Evolutionary conservation across 2,329 filamentous ascomycete genomes (phyloP).

Genomic region (Chaetomium olivaceum): DNA sequence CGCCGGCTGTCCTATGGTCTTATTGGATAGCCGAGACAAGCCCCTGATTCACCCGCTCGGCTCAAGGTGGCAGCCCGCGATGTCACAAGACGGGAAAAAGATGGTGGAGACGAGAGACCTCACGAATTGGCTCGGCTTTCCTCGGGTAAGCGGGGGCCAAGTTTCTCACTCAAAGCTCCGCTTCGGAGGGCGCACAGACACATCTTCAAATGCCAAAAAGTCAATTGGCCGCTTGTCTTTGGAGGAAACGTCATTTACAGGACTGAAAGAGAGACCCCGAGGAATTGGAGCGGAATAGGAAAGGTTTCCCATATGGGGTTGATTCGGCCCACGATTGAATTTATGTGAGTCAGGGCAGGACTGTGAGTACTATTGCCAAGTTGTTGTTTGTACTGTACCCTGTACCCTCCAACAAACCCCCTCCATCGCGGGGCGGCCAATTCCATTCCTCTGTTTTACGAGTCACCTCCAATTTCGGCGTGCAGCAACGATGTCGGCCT

Average conservation of each 20-base stretch:
- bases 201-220: conserved; percentile 31
- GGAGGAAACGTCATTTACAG: conserved; percentile 31
- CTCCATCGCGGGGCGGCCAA: conserved; percentile 11
- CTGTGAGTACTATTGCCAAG: not conserved
- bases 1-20: not conserved
- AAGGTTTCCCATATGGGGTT: not conserved
- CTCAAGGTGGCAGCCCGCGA: not conserved
- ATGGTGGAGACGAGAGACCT: not conserved
- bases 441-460: conserved; percentile 1
- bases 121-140: conserved; percentile 25
- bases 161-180: not conserved
- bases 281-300: conserved; percentile 2
- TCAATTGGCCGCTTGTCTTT: conserved; percentile 27
- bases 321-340: not conserved
- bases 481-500: conserved; percentile 33
- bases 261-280: not conserved
- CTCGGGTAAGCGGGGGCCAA: conserved; percentile 23
- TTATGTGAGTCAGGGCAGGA: not conserved
- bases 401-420: not conserved
- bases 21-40: not conserved
- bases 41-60: not conserved
- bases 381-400: not conserved
- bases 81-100: not conserved
- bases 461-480: conserved; percentile 1
- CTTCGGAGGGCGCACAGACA: conserved; percentile 25